Evolutionary conservation across 2,329 filamentous ascomycete genomes (phyloP), one percentile per base, ranked within the genome.

Genomic region (Phaeosphaeriaceae sp.): DNA sequence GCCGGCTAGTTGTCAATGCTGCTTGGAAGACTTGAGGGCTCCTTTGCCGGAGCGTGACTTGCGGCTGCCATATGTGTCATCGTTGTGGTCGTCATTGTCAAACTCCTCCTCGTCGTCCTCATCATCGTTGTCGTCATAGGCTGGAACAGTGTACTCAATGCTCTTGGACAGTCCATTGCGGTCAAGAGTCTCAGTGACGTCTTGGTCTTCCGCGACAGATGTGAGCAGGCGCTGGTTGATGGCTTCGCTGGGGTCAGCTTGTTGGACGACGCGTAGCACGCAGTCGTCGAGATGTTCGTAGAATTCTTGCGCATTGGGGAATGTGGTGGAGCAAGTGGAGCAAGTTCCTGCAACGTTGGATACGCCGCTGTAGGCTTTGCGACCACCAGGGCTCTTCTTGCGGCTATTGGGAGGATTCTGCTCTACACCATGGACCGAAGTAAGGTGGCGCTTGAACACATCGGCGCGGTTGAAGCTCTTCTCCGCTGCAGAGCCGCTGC

Each of bases 391-490:
- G 57, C 80, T 82, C 81, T 88, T 93, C 85, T 93, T 94, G 67
- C 93, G 89, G 78, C 92, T 92, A 80, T 97, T 97, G 27, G 93
- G 93, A 1, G 93, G 91, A 0, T 91, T 94, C 80, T 97, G 93
- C 80, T 97, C 93, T 36, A 97, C 93, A 22, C 90, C 91, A 75
- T 97, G 93, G 3, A 97, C 91, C 0, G 92, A 90, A 6, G 92
- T 96, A 70, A 97, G 80, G 76, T 97, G 93, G 61, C 93, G 86
- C 85, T 97, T 97, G 85, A 97, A 97, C 61, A 97, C 93, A 67
- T 97, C 93, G 57, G 93, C 93, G 56, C 93, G 88, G 82, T 97
- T 97, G 76, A 97, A 97, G 64, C 91, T 94, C 86, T 97, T 97
- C 80, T 97, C 93, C 1, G 91, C 90, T 7, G 92, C 87, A 4